Evolutionary conservation across 805 yeast genomes (phyloP).

Genomic region (Torulaspora delbrueckii): DNA sequence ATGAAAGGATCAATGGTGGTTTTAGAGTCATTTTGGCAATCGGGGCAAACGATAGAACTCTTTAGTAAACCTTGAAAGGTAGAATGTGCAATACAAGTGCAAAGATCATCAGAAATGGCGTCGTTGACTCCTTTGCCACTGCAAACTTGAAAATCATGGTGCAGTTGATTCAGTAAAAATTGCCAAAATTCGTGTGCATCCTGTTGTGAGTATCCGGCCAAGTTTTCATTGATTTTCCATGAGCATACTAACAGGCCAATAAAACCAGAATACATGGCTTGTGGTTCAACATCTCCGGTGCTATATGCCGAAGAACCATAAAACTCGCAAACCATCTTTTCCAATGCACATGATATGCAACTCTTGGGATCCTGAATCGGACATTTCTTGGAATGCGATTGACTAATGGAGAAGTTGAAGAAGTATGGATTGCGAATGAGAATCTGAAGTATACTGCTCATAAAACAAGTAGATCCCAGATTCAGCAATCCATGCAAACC

Average conservation of each 20-base stretch:
- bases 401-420: conserved; percentile 64
- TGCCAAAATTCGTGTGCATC: conserved; percentile 99
- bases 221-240: conserved; percentile 75
- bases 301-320: conserved; percentile 47
- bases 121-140: conserved; percentile 14
- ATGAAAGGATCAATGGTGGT: conserved; percentile 80
- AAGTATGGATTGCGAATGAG: conserved; percentile 86
- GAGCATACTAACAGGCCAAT: conserved; percentile 77
- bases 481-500: conserved; percentile 87
- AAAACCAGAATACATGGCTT: conserved; percentile 51
- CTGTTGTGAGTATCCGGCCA: conserved; percentile 95
- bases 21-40: conserved; percentile 58
- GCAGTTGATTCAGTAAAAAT: conserved; percentile 80
- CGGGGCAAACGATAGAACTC: conserved; percentile 69
- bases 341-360: conserved; percentile 85
- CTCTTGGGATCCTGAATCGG: conserved; percentile 24
- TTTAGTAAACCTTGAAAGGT: conserved; percentile 80
- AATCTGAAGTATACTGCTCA: conserved; percentile 88
- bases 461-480: conserved; percentile 96
- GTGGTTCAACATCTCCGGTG: conserved; percentile 40
- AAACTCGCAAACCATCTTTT: conserved; percentile 68
- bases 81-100: conserved; percentile 77
- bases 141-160: conserved; percentile 36
- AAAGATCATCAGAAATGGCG: conserved; percentile 28
- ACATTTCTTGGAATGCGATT: conserved; percentile 30